These are phyloP conservation scores for Dictyostelium intermedium DNA, from an alignment of 78 protist species.

Conservation along the genomic window DNA sequence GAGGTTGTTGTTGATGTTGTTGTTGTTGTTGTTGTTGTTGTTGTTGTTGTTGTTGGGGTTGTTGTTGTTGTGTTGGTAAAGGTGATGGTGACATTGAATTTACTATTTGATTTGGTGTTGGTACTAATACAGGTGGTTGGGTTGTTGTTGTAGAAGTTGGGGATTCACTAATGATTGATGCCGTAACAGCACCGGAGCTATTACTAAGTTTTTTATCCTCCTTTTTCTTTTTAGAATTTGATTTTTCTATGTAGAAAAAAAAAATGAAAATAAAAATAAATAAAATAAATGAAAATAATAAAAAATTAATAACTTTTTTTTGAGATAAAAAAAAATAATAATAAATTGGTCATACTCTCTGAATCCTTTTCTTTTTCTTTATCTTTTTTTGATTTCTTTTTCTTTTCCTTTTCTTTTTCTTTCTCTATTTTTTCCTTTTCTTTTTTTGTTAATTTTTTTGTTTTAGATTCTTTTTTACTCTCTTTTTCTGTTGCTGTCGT, in stretches of 20 bases:
- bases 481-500: neutral
- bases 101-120: neutral
- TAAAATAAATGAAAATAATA: too few species aligned
- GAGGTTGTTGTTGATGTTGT: neutral
- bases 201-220: neutral
- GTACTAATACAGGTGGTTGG: neutral
- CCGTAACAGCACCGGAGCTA: neutral
- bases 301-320: too few species aligned
- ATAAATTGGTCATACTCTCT: neutral
- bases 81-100: neutral
- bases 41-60: neutral
- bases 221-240: neutral
- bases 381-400: neutral
- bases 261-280: too few species aligned
- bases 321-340: too few species aligned
- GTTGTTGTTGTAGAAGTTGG: neutral
- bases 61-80: neutral
- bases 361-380: neutral
- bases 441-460: neutral
- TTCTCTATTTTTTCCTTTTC: neutral
- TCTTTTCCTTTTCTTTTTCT: constrained; percentile 11
- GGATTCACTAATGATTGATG: neutral
- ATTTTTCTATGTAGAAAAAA: neutral
- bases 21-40: neutral
- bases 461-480: neutral